phyloP scores from a whole-genome alignment of 1,284 basidiomycete genomes.

The Puccinia sorghi region DNA sequence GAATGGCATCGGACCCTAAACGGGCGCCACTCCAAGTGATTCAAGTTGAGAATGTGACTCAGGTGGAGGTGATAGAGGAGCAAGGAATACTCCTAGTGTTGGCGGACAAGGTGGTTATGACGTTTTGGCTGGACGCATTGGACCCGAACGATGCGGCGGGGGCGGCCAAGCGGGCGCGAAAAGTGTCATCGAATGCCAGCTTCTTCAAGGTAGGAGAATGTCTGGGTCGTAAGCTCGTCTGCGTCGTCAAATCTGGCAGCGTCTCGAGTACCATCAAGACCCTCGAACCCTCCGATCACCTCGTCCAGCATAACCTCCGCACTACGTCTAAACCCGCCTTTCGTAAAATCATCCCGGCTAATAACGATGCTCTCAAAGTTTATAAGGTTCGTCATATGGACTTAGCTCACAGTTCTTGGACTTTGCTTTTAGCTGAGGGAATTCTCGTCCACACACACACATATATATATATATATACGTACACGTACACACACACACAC shows the following conservation, averaged over 20 bases:
- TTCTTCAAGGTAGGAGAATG: slow-evolving; percentile 98
- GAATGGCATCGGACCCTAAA: slow-evolving; percentile 72
- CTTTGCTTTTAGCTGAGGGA: background rate
- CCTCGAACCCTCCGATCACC: slow-evolving; percentile 70
- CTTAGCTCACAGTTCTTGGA: background rate
- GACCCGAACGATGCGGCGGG: slow-evolving; percentile 86
- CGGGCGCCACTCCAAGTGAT: slow-evolving; percentile 88
- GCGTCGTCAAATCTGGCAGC: slow-evolving; percentile 93
- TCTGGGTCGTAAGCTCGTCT: slow-evolving; percentile 89
- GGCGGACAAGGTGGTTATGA: slow-evolving; percentile 74
- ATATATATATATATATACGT: background rate
- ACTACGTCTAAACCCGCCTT: slow-evolving; percentile 61
- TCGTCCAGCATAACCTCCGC: background rate
- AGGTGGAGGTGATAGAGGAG: slow-evolving; percentile 95
- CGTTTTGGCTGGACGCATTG: slow-evolving; percentile 90
- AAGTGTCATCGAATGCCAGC: slow-evolving; percentile 91
- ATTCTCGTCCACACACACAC: background rate
- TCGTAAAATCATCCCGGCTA: slow-evolving; percentile 86
- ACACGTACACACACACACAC: background rate
- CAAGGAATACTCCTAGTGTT: slow-evolving; percentile 93
- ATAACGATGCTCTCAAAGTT: slow-evolving; percentile 88
- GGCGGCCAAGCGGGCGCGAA: slow-evolving; percentile 87
- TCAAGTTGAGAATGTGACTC: slow-evolving; percentile 81
- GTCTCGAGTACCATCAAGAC: slow-evolving; percentile 97
- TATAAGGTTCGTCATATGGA: slow-evolving; percentile 71